A percentile compares a stretch with the other conserved stretches of the same genome.
phyloP scores from a whole-genome alignment of 2,329 filamentous ascomycete species.

The Penicillium sclerotiorum region DNA sequence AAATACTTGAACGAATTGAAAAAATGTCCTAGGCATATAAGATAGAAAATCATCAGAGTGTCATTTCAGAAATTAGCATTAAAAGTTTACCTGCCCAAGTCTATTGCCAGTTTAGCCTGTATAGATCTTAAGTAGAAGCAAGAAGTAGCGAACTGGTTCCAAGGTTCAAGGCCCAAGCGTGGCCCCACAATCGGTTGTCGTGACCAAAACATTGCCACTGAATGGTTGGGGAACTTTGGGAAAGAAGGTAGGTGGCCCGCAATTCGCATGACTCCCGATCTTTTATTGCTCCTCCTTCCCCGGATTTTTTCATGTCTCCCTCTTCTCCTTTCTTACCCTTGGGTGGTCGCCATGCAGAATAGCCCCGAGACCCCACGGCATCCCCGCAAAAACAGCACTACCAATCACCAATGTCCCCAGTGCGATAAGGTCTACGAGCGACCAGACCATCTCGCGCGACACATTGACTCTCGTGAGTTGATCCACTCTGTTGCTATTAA shows the following conservation, averaged over 20 bases:
- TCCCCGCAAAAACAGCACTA: neutral
- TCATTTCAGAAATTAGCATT: no score
- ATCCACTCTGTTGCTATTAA: neutral
- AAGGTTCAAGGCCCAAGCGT: neutral
- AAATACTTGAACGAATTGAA: no score
- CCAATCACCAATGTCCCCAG: slow-evolving; percentile 15
- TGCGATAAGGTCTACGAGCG: slow-evolving; percentile 20
- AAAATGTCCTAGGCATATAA: no score
- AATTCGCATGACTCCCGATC: neutral
- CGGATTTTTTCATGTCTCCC: neutral
- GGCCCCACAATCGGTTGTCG: neutral
- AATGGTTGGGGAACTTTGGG: neutral
- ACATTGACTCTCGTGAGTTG: slow-evolving; percentile 17
- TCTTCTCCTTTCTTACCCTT: neutral
- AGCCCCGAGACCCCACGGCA: slow-evolving; percentile 9
- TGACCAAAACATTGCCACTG: neutral
- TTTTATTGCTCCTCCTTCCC: neutral
- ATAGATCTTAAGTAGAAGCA: neutral
- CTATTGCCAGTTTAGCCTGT: no score
- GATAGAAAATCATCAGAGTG: neutral
- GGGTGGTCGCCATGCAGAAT: slow-evolving; percentile 6
- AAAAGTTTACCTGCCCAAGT: no score
- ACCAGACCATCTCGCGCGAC: slow-evolving; percentile 18
- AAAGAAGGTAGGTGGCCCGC: neutral
- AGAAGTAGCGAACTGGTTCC: no score